A percentile compares a stretch with the other conserved stretches of the same genome.
Conservation (phyloP, 768 basidiomycete species). For the Dacryopinax spathularia region DNA sequence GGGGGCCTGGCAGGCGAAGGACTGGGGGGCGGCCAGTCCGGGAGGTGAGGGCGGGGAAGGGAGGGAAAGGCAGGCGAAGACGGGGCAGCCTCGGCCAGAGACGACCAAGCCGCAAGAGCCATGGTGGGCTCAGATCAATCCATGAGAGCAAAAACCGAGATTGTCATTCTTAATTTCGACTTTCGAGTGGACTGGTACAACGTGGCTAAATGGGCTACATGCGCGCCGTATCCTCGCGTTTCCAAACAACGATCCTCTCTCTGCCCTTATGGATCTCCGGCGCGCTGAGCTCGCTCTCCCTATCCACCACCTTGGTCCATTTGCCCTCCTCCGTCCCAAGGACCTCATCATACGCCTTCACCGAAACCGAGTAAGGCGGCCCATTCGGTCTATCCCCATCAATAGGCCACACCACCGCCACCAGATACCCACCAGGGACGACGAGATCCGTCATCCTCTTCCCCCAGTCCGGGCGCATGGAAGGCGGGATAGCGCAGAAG, state of each 20-base stretch:
- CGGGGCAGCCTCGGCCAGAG: too few species aligned
- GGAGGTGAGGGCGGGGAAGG: too few species aligned
- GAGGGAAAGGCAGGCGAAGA: too few species aligned
- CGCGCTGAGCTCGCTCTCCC: conserved; percentile 32
- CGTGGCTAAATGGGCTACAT: too few species aligned
- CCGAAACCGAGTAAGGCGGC: conserved; percentile 48
- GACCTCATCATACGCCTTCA: conserved; percentile 40
- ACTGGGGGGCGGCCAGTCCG: too few species aligned
- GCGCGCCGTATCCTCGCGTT: conserved; percentile 3
- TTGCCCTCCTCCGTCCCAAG: conserved; percentile 25
- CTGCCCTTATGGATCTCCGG: conserved; percentile 29
- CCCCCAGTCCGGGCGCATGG: conserved; percentile 41
- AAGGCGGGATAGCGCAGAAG: conserved; percentile 56
- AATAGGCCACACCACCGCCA: conserved; percentile 47
- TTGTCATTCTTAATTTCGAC: too few species aligned
- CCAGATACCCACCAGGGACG: conserved; percentile 48
- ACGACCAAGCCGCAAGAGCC: too few species aligned
- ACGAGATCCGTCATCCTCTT: conserved; percentile 39
- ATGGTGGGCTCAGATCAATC: too few species aligned
- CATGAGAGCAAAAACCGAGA: too few species aligned
- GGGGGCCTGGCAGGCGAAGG: too few species aligned
- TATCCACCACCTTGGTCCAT: conserved; percentile 43
- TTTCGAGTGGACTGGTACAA: too few species aligned
- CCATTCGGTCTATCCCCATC: conserved; percentile 33
- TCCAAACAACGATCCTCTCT: conserved; percentile 46